Conservation (phyloP, 768 basidiomycete genomes). For the Hebeloma cylindrosporum region DNA sequence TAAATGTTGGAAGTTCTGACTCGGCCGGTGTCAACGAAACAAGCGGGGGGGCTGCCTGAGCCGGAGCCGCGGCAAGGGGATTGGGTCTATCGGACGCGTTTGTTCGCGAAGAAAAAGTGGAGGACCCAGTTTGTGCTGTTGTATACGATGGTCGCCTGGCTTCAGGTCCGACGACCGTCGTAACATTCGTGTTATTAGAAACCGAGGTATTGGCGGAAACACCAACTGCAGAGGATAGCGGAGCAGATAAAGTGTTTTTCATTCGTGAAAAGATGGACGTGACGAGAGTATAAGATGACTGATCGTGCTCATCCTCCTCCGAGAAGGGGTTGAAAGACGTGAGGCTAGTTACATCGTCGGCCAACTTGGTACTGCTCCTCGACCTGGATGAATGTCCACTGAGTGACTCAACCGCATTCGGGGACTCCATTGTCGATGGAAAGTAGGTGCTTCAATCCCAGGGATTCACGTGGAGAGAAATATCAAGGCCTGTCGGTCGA, state of each 20-base stretch:
- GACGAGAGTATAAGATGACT: slow-evolving; percentile 82
- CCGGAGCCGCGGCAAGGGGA: slow-evolving; percentile 52
- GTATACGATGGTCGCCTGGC: slow-evolving; percentile 60
- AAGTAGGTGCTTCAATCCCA: no score
- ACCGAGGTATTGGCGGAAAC: slow-evolving; percentile 34
- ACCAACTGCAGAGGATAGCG: slow-evolving; percentile 55
- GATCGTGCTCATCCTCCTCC: slow-evolving; percentile 90
- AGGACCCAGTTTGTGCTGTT: slow-evolving; percentile 44
- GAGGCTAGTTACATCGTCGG: slow-evolving; percentile 65
- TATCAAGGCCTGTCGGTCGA: no score
- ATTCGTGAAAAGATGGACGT: slow-evolving; percentile 78
- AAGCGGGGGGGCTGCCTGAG: slow-evolving; percentile 74
- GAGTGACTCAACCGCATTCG: slow-evolving; percentile 32
- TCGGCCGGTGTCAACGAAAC: slow-evolving; percentile 85
- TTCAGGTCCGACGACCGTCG: slow-evolving; percentile 38
- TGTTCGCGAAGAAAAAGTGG: slow-evolving; percentile 48
- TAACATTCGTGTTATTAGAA: slow-evolving; percentile 30
- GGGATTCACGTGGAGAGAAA: no score
- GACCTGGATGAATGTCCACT: slow-evolving; percentile 55
- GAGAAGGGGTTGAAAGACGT: slow-evolving; percentile 91
- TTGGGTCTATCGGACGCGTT: slow-evolving; percentile 55
- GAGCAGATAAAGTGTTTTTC: slow-evolving; percentile 75
- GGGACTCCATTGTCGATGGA: slow-evolving; percentile 33
- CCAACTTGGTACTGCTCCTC: slow-evolving; percentile 58
- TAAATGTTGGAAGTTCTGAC: slow-evolving; percentile 73